Percentiles rank a stretch among this genome's conserved stretches.
These are phyloP conservation scores for Alternaria angustiovoidea DNA, from an alignment of 2,329 filamentous ascomycete genomes.

Conservation along the genomic window DNA sequence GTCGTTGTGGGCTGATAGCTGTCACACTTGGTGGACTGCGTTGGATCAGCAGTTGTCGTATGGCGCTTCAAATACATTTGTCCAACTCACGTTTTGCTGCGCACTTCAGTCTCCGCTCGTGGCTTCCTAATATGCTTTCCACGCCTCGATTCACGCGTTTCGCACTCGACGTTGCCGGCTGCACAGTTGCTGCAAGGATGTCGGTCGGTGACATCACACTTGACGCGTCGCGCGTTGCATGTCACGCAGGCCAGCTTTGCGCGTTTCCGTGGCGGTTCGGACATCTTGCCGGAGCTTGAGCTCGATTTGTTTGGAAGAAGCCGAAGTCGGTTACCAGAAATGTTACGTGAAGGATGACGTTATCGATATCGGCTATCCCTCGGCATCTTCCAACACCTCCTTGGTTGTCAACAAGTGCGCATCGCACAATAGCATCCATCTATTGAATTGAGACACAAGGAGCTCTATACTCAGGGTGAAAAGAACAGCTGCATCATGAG, in stretches of 20 bases:
- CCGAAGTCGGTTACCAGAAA: slow-evolving; percentile 36
- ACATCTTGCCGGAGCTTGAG: slow-evolving; percentile 23
- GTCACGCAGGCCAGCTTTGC: slow-evolving; percentile 56
- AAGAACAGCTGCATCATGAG: slow-evolving; percentile 17
- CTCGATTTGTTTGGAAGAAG: slow-evolving; percentile 20
- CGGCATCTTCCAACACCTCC: background rate
- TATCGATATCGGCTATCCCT: slow-evolving; percentile 34
- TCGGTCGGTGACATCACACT: slow-evolving; percentile 56
- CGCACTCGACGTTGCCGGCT: slow-evolving; percentile 49
- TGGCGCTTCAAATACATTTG: too few relatives aligned
- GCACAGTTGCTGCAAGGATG: slow-evolving; percentile 56
- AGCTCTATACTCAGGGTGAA: too few relatives aligned
- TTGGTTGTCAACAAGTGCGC: background rate
- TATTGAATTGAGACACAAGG: too few relatives aligned
- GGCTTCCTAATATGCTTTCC: slow-evolving; percentile 51
- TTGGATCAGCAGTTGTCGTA: background rate
- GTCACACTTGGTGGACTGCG: slow-evolving; percentile 1
- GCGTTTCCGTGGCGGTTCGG: slow-evolving; percentile 40
- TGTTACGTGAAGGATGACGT: slow-evolving; percentile 5
- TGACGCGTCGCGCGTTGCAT: slow-evolving; percentile 57
- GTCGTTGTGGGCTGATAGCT: slow-evolving; percentile 25
- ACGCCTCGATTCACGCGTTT: slow-evolving; percentile 54
- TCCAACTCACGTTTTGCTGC: slow-evolving; percentile 25
- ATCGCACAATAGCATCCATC: background rate
- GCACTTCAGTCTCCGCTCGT: slow-evolving; percentile 27